Base-by-base conservation (phyloP, 2,329 filamentous ascomycete species). In the Claviceps paspali region DNA sequence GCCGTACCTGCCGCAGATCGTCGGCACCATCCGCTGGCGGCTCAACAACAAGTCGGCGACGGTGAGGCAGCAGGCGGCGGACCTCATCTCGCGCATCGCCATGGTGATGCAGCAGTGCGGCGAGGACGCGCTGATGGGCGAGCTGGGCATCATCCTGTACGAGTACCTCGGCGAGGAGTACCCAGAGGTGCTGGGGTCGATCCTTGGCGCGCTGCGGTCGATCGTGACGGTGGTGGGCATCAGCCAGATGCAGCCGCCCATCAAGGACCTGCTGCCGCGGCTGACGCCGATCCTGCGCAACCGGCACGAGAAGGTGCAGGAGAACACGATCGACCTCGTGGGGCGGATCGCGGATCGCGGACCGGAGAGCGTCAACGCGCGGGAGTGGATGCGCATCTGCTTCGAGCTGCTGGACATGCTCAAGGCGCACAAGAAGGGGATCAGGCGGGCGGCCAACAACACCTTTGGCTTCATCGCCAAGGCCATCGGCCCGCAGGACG, bases 371-470 rank as follows among this genome's bases (percentile, higher is more conserved):
- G 91, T 98, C 55, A 94, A 94, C 54, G 87, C 91, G 11, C 76
- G 91, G 52, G 91, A 98, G 61, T 98, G 91, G 91, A 98, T 98
- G 92, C 79, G 91, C 56, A 98, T 98, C 57, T 98, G 91, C 64
- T 98, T 98, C 60, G 91, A 98, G 64, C 68, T 98, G 38, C 76
- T 98, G 22, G 91, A 98, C 62, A 98, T 98, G 91, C 74, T 98
- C 52, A 98, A 98, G 63, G 91, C 91, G 6, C 91, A 98, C 68
- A 98, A 98, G 65, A 98, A 98, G 70, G 92, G 91, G 46, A 98
- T 98, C 49, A 82, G 91, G 46, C 81, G 91, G 59, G 91, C 91
- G 17, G 92, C 91, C 49, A 98, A 98, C 73, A 98, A 98, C 67
- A 98, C 91, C 0, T 98, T 98, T 52, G 91, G 91, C 57, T 98